Evolutionary conservation across 1,284 basidiomycete genomes (phyloP).

Genomic region (Fomitopsis pinicola): DNA sequence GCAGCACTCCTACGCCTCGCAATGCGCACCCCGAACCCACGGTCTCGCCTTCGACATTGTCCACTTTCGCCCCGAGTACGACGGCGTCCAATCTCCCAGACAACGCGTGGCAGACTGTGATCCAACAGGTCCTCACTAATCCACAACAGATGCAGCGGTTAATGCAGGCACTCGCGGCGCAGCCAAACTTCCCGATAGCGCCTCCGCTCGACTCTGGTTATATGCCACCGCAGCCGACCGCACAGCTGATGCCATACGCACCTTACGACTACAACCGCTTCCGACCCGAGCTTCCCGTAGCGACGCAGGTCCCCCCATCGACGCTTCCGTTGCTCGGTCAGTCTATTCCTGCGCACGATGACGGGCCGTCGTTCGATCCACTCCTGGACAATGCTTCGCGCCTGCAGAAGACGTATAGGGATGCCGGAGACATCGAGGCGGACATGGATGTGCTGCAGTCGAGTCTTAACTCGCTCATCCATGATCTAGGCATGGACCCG

Average conservation of each 20-base stretch:
- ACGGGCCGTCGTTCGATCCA: slow-evolving; percentile 31
- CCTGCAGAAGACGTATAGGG: slow-evolving; percentile 56
- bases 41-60: slow-evolving; percentile 15
- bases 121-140: slow-evolving; percentile 56
- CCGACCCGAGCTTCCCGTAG: slow-evolving; percentile 12
- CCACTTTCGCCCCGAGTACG: slow-evolving; percentile 19
- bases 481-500: slow-evolving; percentile 65
- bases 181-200: slow-evolving; percentile 24
- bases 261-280: slow-evolving; percentile 15
- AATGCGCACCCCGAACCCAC: slow-evolving; percentile 1
- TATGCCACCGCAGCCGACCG: slow-evolving; percentile 2
- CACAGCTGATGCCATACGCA: slow-evolving; percentile 30
- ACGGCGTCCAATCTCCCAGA: slow-evolving; percentile 27
- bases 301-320: slow-evolving; percentile 19
- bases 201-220: slow-evolving; percentile 4
- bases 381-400: slow-evolving; percentile 33
- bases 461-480: slow-evolving; percentile 71
- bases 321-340: slow-evolving; percentile 15
- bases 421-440: slow-evolving; percentile 61
- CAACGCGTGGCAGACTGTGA: slow-evolving; percentile 54
- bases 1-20: background rate
- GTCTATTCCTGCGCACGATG: slow-evolving; percentile 16
- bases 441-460: slow-evolving; percentile 72
- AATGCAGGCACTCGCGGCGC: slow-evolving; percentile 49
- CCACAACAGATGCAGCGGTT: slow-evolving; percentile 70